Evolutionary conservation across 164 flowering plant species (phyloP), one percentile per base, ranked within the genome.

Genomic region (Aristolochia fimbriata): DNA sequence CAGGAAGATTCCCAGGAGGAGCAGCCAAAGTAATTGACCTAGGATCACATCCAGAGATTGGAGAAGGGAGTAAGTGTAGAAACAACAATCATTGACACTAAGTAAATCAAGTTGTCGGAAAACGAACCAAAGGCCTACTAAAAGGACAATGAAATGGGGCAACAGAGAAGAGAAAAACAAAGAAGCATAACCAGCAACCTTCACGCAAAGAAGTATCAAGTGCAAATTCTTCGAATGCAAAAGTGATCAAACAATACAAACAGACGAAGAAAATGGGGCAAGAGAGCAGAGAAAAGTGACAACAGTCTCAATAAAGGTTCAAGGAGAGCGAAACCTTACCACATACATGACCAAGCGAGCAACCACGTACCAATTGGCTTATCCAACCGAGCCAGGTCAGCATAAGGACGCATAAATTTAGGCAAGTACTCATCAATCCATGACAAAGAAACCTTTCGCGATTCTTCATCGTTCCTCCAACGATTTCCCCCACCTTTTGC

Each of bases 331-430:
- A 45, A 49, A 48, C 24, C 80, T 61, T 81, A 92, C 98, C 99
- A 93, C 84, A 90, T 78, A 74, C 97, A 86, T 45, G 99, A 96
- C 97, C 96, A 88, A 61, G 96, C 97, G 6, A 93, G 83, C 65
- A 93, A 76, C 99, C 99, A 93, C 20, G 97, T 93, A 21, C 99
- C 99, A 31, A 93, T 88, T 6, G 97, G 97, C 68, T 78, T 85
- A 75, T 93, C 95, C 57, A 93, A 77, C n/a, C 99, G 81, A 57
- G 97, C 97, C 20, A 93, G 83, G n/a, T 48, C 81, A 8, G 97
- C 99, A 54, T 86, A 93, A 6, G 91, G 85, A 20, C 73, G 77
- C 23, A 56, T 68, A 22, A 55, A 57, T 48, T 71, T 19, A 1
- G 96, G 93, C 68, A 90, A 71, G 69, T 90, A 82, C 68, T 73